A percentile compares a stretch with the other conserved stretches of the same genome.
phyloP scores from a whole-genome alignment of 176 grass and related monocot genomes.

The Elymus sibiricus region DNA sequence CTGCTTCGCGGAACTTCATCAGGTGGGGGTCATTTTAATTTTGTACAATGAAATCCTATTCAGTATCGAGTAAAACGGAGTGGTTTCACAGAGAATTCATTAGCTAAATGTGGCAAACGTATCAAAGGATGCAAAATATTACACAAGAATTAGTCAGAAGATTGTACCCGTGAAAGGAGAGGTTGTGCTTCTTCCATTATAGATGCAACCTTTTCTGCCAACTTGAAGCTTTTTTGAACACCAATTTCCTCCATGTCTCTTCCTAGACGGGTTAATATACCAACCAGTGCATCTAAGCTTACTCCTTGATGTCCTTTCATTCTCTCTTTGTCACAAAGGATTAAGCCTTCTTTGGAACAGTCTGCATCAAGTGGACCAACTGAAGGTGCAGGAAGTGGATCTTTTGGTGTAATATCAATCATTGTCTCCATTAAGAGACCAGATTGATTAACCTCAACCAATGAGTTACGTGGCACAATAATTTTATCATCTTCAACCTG shows the following conservation, averaged over 20 bases:
- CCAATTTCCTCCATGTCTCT: conserved; percentile 43
- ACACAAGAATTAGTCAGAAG: neutral
- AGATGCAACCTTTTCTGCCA: conserved; percentile 87
- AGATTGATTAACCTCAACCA: no score
- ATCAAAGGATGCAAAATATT: neutral
- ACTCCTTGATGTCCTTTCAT: no score
- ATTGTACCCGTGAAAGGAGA: conserved; percentile 63
- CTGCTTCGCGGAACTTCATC: neutral
- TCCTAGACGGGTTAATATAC: no score
- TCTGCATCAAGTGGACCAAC: no score
- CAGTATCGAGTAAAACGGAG: neutral
- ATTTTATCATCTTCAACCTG: no score
- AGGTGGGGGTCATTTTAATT: neutral
- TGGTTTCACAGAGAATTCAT: neutral
- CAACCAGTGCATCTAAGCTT: no score
- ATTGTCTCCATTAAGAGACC: no score
- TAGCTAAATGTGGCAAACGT: neutral
- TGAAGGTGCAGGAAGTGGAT: no score
- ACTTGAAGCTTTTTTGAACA: conserved; percentile 59
- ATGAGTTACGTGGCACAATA: no score
- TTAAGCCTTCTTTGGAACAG: no score
- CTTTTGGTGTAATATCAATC: no score
- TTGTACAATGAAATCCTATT: neutral
- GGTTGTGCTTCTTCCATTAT: conserved; percentile 89
- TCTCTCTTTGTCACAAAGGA: no score